Conservation (phyloP, 352 stramenopile species). For the Phytophthora pini region DNA sequence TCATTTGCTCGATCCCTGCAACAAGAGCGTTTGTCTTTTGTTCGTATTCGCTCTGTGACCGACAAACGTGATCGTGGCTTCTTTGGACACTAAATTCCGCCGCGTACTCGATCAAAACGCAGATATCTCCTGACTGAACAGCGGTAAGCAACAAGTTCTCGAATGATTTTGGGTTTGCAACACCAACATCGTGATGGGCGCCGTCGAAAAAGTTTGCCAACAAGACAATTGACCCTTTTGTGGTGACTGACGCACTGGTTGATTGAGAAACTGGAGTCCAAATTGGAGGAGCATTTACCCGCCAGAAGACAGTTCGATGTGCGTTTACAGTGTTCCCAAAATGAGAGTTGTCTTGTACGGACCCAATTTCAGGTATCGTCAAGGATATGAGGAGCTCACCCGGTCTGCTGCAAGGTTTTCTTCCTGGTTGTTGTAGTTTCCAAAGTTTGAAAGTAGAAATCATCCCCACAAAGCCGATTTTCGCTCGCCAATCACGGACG, state of each 20-base stretch:
- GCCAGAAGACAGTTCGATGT: constrained; percentile 70
- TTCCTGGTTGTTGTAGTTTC: constrained; percentile 11
- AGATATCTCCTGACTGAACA: constrained; percentile 59
- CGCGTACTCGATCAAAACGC: constrained; percentile 47
- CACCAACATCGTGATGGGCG: constrained; percentile 51
- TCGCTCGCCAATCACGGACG: constrained; percentile 56
- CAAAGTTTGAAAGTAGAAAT: constrained; percentile 41
- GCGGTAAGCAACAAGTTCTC: constrained; percentile 64
- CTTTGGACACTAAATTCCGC: constrained; percentile 45
- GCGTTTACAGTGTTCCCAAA: constrained; percentile 41
- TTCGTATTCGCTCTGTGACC: constrained; percentile 60
- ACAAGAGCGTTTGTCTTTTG: constrained; percentile 49
- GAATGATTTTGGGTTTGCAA: constrained; percentile 52
- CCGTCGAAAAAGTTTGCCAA: constrained; percentile 70
- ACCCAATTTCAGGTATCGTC: constrained; percentile 33
- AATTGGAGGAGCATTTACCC: constrained; percentile 49
- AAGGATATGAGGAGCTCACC: constrained; percentile 24
- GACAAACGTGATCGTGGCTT: constrained; percentile 53
- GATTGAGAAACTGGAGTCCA: constrained; percentile 7
- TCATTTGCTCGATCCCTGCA: constrained; percentile 54
- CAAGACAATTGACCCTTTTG: constrained; percentile 38
- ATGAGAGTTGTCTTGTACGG: constrained; percentile 41
- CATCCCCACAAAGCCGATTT: constrained; percentile 61
- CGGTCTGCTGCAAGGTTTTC: not conserved
- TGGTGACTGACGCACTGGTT: not conserved